Percentiles rank a stretch among this genome's conserved stretches.
Evolutionary conservation across 2,329 filamentous ascomycete species (phyloP).

Genomic region (Juglanconis juglandina): DNA sequence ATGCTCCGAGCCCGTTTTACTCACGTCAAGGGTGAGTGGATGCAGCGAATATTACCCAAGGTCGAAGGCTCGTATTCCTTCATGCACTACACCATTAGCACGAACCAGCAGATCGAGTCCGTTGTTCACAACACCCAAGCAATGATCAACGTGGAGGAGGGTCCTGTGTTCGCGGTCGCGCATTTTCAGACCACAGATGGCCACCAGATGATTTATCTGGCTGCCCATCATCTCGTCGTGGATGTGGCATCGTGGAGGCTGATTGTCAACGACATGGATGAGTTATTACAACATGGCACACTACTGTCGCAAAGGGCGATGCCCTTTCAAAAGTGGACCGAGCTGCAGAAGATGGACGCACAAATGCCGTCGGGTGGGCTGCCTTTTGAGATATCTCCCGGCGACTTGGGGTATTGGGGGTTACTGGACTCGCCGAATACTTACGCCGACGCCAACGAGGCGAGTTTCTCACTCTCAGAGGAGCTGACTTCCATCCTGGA

Average conservation of each 20-base stretch:
- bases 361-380: slow-evolving; percentile 23
- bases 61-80: slow-evolving; percentile 42
- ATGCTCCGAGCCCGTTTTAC: slow-evolving; percentile 50
- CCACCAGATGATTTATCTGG: slow-evolving; percentile 45
- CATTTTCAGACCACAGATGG: slow-evolving; percentile 44
- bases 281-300: slow-evolving; percentile 42
- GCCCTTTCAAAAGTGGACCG: slow-evolving; percentile 49
- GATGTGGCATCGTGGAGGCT: slow-evolving; percentile 50
- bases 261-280: slow-evolving; percentile 48
- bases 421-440: slow-evolving; percentile 40
- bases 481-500: slow-evolving; percentile 42
- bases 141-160: slow-evolving; percentile 45
- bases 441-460: slow-evolving; percentile 40
- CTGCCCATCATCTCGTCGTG: slow-evolving; percentile 50
- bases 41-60: slow-evolving; percentile 40
- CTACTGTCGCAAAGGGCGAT: slow-evolving; percentile 42
- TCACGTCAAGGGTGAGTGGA: slow-evolving; percentile 39
- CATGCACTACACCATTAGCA: slow-evolving; percentile 37
- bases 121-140: slow-evolving; percentile 40
- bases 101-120: slow-evolving; percentile 38
- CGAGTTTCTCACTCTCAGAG: slow-evolving; percentile 40
- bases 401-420: slow-evolving; percentile 47
- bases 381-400: slow-evolving; percentile 37
- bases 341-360: slow-evolving; percentile 35
- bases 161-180: slow-evolving; percentile 49